Evolutionary conservation across 208 protist genomes (phyloP).

Genomic region (Trypanosoma rangeli): DNA sequence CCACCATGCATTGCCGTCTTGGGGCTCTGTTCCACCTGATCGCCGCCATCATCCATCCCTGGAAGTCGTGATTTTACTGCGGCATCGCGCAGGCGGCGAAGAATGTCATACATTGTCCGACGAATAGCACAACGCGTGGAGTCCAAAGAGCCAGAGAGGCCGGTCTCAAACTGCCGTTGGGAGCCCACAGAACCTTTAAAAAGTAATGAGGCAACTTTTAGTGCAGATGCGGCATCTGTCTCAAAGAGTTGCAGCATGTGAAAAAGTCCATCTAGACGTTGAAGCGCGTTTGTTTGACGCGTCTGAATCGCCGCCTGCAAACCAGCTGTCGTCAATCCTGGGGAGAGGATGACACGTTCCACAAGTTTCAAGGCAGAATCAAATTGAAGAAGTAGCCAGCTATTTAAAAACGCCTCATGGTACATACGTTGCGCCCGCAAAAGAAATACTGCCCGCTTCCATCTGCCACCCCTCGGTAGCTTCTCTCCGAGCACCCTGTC

Average conservation of each 20-base stretch:
- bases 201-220: constrained; percentile 33
- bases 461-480: constrained; percentile 2
- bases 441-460: constrained; percentile 18
- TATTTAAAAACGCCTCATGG: constrained; percentile 18
- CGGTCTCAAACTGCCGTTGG: constrained; percentile 22
- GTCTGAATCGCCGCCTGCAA: constrained; percentile 30
- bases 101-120: constrained; percentile 33
- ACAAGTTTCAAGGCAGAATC: constrained; percentile 26
- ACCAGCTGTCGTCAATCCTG: constrained; percentile 16
- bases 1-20: neutral
- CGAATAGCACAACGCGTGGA: constrained; percentile 24
- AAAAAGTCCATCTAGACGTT: constrained; percentile 41
- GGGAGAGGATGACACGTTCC: constrained; percentile 29
- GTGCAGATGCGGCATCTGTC: constrained; percentile 16
- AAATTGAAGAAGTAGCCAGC: constrained; percentile 23
- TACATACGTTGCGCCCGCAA: constrained; percentile 27
- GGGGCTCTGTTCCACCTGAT: neutral
- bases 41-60: neutral
- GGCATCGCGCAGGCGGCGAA: constrained; percentile 15
- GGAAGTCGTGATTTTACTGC: constrained; percentile 18
- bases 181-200: constrained; percentile 23
- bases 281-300: constrained; percentile 35
- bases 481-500: neutral
- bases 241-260: constrained; percentile 36
- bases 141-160: constrained; percentile 33